Conservation (phyloP, 2,329 filamentous ascomycete genomes). For the Pyrenochaeta sp. region DNA sequence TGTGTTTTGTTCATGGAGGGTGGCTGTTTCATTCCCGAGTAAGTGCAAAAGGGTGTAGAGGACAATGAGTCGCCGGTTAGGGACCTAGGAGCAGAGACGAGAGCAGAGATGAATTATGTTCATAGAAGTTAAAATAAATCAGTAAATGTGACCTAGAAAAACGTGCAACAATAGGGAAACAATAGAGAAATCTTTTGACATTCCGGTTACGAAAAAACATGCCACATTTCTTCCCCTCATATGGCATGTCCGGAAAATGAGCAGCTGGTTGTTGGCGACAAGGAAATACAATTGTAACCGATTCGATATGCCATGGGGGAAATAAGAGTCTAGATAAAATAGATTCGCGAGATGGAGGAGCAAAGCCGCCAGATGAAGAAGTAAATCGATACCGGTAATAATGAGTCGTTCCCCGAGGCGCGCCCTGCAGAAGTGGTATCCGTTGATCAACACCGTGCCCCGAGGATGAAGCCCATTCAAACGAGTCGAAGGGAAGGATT, state of each 20-base stretch:
- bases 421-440: slow-evolving; percentile 36
- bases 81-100: not conserved
- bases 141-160: slow-evolving; percentile 12
- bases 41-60: not conserved
- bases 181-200: slow-evolving; percentile 29
- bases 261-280: slow-evolving; percentile 10
- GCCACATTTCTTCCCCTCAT: slow-evolving; percentile 23
- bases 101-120: slow-evolving; percentile 37
- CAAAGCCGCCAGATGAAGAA: slow-evolving; percentile 18
- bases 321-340: slow-evolving; percentile 39
- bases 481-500: slow-evolving; percentile 29
- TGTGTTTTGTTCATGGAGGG: too few relatives aligned
- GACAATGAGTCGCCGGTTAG: not conserved
- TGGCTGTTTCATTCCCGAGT: too few relatives aligned
- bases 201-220: slow-evolving; percentile 26
- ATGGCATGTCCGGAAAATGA: slow-evolving; percentile 27
- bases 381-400: slow-evolving; percentile 21
- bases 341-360: slow-evolving; percentile 15
- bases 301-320: slow-evolving; percentile 38
- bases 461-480: slow-evolving; percentile 32
- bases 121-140: slow-evolving; percentile 37
- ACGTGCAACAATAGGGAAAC: slow-evolving; percentile 3
- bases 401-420: slow-evolving; percentile 27
- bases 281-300: slow-evolving; percentile 39
- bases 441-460: slow-evolving; percentile 41